Base-by-base conservation (phyloP, 192 early-diverging fungal genomes). In the Rhizoclosmatium globosum region DNA sequence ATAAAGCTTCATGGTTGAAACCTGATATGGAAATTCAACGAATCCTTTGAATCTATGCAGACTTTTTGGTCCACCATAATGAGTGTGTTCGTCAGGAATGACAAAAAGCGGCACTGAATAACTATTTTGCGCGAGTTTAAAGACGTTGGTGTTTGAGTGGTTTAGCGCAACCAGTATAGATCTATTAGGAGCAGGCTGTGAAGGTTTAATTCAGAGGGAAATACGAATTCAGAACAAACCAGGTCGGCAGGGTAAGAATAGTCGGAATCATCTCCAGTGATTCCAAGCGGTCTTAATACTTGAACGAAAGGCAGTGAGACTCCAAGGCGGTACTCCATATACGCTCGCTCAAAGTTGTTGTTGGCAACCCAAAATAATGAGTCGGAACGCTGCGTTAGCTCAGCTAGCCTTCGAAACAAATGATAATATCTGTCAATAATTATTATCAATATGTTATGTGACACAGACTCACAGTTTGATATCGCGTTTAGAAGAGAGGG, bases 1-100 rank as follows among this genome's bases (percentile, higher is more conserved):
- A 53, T 79, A 79, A 13, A 79, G 43, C 53, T 79, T 79, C 77
- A 79, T 79, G 43, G 68, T 71, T 9, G 69, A 72, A 1, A 64
- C 53, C 72, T 79, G 68, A 21, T 79, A 79, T 21, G 77, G 77
- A 45, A 79, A 71, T 45, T 72, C 68, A 21, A 79, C 11, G 46
- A 61, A 79, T 11, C 45, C 77, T 71, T 79, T 79, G 71, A 64
- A 79, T 23, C 43, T 11, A 19, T 9, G 13, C 19, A 79, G 41
- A 23, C 7, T 58, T 11, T 43, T 23, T 19, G 77, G 68, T 41
- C 77, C 77, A 21, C 77, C 77, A 43, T 79, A 79, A 6, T 50
- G 58, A 23, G 56, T 47, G 41, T 71, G 66, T 59, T 53, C 74
- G 46, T 31, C n/a, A 4, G 74, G 64, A 67, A 76, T 21, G 9